phyloP scores from a whole-genome alignment of 169 alveolate species.

The Plasmodium fragile region DNA sequence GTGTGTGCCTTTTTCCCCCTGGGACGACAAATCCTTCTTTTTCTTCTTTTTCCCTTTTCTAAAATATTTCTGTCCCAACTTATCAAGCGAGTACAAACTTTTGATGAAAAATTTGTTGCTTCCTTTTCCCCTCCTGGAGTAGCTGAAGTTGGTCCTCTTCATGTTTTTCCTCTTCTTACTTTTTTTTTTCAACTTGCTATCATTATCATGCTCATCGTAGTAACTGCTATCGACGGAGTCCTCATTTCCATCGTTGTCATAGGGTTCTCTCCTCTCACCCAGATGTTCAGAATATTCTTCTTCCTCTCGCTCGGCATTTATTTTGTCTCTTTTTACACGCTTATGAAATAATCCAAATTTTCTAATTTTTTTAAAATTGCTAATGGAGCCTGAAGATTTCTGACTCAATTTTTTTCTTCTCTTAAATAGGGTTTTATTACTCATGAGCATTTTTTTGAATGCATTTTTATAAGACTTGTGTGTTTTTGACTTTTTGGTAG shows the following conservation, averaged over 20 bases:
- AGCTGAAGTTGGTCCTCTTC: background rate
- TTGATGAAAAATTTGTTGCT: background rate
- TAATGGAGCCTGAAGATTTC: background rate
- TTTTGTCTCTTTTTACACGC: background rate
- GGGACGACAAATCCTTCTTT: background rate
- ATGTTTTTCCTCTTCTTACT: background rate
- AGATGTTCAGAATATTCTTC: slow-evolving; percentile 21
- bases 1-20: background rate
- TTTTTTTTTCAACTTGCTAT: background rate
- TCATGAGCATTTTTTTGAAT: slow-evolving; percentile 24
- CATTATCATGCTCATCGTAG: slow-evolving; percentile 14
- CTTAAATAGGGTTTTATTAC: slow-evolving; percentile 19
- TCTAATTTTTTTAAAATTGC: slow-evolving; percentile 21
- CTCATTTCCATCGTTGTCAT: slow-evolving; percentile 12
- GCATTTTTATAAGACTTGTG: slow-evolving; percentile 7
- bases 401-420: background rate
- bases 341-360: slow-evolving; percentile 42
- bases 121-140: background rate
- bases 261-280: slow-evolving; percentile 10
- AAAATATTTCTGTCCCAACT: slow-evolving; percentile 18
- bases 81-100: slow-evolving; percentile 7
- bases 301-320: background rate
- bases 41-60: background rate
- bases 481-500: background rate
- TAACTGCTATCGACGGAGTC: slow-evolving; percentile 30